Base-by-base conservation (phyloP, 2,329 filamentous ascomycete species). In the Chaetomiaceae sp. region DNA sequence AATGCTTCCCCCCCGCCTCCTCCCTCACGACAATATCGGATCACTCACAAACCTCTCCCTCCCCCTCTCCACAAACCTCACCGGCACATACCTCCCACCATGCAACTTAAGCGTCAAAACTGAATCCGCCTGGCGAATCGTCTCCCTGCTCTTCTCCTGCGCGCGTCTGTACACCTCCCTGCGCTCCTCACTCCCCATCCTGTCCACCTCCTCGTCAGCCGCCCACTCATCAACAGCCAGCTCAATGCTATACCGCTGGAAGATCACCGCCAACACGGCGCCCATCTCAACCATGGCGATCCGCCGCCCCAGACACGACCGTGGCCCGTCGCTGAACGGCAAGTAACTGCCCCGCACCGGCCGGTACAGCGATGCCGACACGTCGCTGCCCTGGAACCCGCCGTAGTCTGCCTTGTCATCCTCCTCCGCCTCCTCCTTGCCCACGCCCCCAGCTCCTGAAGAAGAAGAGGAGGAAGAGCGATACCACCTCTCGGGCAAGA, bases 401-500 rank as follows among this genome's bases (percentile, higher is more conserved):
- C 79, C 81, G 53, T 79, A 75, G 45, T 82, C 77, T 48, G 78
- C 79, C 3, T 69, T 68, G 43, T 77, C 67, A 2, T 69, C 68
- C 17, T 16, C 2, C 13, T 20, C 30, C 7, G 17, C 14, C 5
- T 19, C 23, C 3, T 61, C 46, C 17, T 61, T 51, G 19, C 63
- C 64, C 7, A 50, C 55, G 25, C 56, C 55, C 14, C 31, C 10
- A 10, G 55, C 16, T 62, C 60, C 16, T 57, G 59, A 21, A 27
- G 25, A 27, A 27, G 62, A 65, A 17, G 71, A 68, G 56, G 59
- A 21, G 10, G 25, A 27, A 27, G 62, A 65, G 19, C 71, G 68
- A 55, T 88, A 78, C 87, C 88, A 91, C 38, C 87, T 77, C 65
- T 88, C 83, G 0, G 87, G 86, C 42, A 81, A 72, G 66, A 83